Percentiles rank a stretch among this genome's conserved stretches.
Conservation (phyloP, 164 flowering plant genomes). For the Cinnamomum micranthum region DNA sequence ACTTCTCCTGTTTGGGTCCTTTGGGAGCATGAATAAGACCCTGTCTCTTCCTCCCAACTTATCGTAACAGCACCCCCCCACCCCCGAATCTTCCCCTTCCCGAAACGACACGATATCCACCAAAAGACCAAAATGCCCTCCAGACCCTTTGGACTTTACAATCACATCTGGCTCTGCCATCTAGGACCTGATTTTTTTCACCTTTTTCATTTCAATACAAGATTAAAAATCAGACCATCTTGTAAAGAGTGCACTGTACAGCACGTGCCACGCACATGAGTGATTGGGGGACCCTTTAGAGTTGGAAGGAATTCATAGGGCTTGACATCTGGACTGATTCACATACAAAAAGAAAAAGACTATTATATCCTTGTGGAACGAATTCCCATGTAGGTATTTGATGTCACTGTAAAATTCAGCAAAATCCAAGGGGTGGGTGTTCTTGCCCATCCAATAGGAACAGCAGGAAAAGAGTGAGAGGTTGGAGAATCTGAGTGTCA, state of each 20-base stretch:
- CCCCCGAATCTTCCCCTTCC: not conserved
- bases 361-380: not conserved
- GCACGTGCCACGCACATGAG: conserved; percentile 3
- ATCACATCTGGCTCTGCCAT: not conserved
- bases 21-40: no score
- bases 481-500: not conserved
- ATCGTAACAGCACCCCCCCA: no score
- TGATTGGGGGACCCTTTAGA: not conserved
- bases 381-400: not conserved
- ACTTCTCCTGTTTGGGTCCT: no score
- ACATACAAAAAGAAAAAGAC: not conserved
- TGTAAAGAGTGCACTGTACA: not conserved
- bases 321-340: no score
- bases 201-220: not conserved
- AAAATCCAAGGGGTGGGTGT: not conserved
- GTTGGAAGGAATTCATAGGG: no score
- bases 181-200: not conserved
- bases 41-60: no score
- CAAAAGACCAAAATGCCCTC: not conserved
- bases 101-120: not conserved
- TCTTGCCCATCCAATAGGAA: not conserved
- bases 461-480: not conserved
- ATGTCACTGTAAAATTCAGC: not conserved
- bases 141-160: not conserved
- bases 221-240: not conserved